Evolutionary conservation across 305 asterid genomes (phyloP).

Genomic region (Fraxinus paxiana): DNA sequence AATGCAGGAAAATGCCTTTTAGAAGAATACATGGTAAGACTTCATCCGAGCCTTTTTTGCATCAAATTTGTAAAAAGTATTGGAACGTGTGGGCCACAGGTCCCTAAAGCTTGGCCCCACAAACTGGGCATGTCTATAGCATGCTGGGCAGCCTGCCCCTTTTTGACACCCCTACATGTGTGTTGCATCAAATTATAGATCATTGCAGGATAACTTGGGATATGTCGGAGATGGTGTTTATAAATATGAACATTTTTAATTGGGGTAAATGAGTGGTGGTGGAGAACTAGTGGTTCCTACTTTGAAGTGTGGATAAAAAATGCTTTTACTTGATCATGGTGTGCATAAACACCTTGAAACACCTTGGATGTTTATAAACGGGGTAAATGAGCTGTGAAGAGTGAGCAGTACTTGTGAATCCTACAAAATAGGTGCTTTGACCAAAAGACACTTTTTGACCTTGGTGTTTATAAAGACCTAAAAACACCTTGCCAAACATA

Average conservation of each 20-base stretch:
- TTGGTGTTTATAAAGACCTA: background rate
- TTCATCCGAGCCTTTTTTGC: background rate
- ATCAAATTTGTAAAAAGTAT: background rate
- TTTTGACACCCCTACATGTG: background rate
- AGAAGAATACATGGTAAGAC: conserved; percentile 65
- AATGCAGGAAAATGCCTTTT: conserved; percentile 61
- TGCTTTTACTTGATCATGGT: background rate
- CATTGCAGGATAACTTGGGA: background rate
- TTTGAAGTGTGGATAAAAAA: background rate
- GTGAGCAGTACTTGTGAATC: background rate
- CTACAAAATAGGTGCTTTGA: background rate
- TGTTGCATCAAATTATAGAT: background rate
- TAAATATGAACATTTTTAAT: background rate
- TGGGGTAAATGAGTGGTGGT: background rate
- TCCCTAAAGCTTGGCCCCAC: background rate
- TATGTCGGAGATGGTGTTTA: background rate
- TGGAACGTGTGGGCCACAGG: background rate
- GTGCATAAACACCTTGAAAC: background rate
- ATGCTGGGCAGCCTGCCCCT: background rate
- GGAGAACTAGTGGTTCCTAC: background rate
- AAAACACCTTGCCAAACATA: background rate
- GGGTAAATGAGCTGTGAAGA: background rate
- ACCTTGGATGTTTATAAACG: background rate
- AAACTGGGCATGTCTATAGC: background rate
- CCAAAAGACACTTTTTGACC: background rate